A percentile compares a stretch with the other conserved stretches of the same genome.
Conservation (phyloP, 129 eudicot genomes). For the Saussurea involucrata region DNA sequence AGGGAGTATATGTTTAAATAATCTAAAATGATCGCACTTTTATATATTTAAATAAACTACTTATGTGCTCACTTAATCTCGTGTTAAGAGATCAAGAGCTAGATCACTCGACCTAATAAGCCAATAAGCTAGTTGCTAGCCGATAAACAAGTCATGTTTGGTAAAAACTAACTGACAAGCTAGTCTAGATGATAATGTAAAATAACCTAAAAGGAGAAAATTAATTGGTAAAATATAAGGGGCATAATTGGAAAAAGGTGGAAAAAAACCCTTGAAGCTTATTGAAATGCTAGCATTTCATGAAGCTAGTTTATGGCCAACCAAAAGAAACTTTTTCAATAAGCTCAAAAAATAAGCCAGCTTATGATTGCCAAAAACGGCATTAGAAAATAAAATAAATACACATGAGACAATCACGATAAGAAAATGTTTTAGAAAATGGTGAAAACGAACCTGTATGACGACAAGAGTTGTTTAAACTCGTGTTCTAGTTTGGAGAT, state of each 20-base stretch:
- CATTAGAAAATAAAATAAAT: neutral
- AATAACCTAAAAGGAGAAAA: no score
- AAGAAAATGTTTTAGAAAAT: neutral
- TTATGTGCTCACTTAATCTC: neutral
- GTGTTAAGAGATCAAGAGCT: no score
- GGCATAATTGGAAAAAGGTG: neutral
- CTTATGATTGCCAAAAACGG: neutral
- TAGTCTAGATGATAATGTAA: neutral
- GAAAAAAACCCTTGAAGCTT: neutral
- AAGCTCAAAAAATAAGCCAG: neutral
- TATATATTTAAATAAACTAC: neutral
- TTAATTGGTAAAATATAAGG: neutral
- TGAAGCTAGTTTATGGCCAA: neutral
- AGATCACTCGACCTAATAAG: no score
- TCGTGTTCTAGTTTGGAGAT: slow-evolving; percentile 88
- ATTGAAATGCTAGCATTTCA: neutral
- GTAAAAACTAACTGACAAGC: neutral
- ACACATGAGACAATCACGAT: neutral
- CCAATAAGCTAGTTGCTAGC: no score
- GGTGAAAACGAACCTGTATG: slow-evolving; percentile 61
- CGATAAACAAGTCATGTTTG: neutral
- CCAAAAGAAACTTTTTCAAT: neutral
- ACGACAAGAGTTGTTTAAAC: slow-evolving; percentile 65
- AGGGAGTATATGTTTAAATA: neutral
- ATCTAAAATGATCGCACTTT: neutral